Evolutionary conservation across 257 asterid genomes (phyloP).

Genomic region (Ajuga chamaepitys): DNA sequence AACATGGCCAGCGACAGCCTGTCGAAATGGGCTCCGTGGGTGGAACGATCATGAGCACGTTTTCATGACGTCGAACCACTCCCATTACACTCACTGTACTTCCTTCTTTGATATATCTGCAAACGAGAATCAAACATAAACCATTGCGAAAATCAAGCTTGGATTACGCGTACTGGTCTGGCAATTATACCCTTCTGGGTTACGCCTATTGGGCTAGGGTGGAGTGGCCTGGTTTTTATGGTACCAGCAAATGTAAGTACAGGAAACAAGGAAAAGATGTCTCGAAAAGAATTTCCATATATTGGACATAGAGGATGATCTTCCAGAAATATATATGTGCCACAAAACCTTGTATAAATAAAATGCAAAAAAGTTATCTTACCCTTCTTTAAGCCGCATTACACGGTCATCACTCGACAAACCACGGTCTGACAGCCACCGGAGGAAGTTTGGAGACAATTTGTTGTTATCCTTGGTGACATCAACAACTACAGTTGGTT

Average conservation of each 20-base stretch:
- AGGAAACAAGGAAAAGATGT: not conserved
- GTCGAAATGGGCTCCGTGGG: constrained; percentile 62
- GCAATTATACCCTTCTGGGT: no score
- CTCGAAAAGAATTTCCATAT: not conserved
- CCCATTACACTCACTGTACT: constrained; percentile 78
- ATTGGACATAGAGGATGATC: not conserved
- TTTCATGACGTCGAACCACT: constrained; percentile 55
- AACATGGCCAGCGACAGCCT: constrained; percentile 63
- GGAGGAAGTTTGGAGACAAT: constrained; percentile 46
- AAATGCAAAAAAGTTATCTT: constrained; percentile 19
- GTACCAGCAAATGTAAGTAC: not conserved
- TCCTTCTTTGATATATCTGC: constrained; percentile 78
- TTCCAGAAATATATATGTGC: not conserved
- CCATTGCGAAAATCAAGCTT: not conserved
- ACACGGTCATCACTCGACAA: constrained; percentile 52
- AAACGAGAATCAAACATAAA: not conserved
- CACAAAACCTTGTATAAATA: not conserved
- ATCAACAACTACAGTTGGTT: constrained; percentile 54
- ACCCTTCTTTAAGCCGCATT: constrained; percentile 82
- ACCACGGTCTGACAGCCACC: constrained; percentile 66
- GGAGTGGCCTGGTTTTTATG: no score
- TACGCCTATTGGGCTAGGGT: no score
- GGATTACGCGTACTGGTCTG: not conserved
- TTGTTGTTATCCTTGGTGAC: constrained; percentile 39
- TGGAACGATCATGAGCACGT: constrained; percentile 74